Percentiles rank a stretch among this genome's conserved stretches.
These are phyloP conservation scores for Aaosphaeria pasadenensis DNA, from an alignment of 2,329 filamentous ascomycete genomes.

Conservation along the genomic window DNA sequence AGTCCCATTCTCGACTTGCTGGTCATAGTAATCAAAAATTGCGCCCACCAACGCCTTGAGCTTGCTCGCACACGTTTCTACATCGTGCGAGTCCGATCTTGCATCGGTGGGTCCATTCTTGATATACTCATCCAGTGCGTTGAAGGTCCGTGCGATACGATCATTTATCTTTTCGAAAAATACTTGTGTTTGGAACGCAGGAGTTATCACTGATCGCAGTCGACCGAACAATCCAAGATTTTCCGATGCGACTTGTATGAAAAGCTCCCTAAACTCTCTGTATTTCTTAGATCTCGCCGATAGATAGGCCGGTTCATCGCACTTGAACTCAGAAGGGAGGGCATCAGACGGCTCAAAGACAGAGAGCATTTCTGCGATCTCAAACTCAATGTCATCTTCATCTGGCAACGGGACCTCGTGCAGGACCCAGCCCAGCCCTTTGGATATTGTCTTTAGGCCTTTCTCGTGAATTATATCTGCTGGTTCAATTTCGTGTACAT, in stretches of 20 bases:
- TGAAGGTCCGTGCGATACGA: constrained; percentile 25
- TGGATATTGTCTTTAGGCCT: constrained; percentile 23
- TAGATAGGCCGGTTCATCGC: constrained; percentile 19
- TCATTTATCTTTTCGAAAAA: constrained; percentile 36
- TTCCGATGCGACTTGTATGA: constrained; percentile 23
- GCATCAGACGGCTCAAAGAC: constrained; percentile 35
- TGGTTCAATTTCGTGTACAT: constrained; percentile 26
- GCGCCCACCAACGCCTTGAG: constrained; percentile 23
- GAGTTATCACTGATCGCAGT: constrained; percentile 26
- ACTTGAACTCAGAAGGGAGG: constrained; percentile 32
- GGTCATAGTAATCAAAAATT: constrained; percentile 24
- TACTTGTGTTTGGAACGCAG: constrained; percentile 28
- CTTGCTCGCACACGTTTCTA: constrained; percentile 27
- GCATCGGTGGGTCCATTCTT: constrained; percentile 21
- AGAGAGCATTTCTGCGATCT: constrained; percentile 33
- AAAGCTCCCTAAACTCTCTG: constrained; percentile 25
- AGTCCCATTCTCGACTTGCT: constrained; percentile 17
- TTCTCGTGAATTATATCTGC: constrained; percentile 25
- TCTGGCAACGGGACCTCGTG: constrained; percentile 23
- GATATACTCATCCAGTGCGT: constrained; percentile 29
- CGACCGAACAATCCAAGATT: constrained; percentile 25
- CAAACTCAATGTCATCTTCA: constrained; percentile 27
- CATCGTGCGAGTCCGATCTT: constrained; percentile 21
- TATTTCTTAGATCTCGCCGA: constrained; percentile 30
- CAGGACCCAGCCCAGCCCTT: constrained; percentile 28